phyloP scores from a whole-genome alignment of 352 stramenopile species.

The Phytopythium mirpurense region DNA sequence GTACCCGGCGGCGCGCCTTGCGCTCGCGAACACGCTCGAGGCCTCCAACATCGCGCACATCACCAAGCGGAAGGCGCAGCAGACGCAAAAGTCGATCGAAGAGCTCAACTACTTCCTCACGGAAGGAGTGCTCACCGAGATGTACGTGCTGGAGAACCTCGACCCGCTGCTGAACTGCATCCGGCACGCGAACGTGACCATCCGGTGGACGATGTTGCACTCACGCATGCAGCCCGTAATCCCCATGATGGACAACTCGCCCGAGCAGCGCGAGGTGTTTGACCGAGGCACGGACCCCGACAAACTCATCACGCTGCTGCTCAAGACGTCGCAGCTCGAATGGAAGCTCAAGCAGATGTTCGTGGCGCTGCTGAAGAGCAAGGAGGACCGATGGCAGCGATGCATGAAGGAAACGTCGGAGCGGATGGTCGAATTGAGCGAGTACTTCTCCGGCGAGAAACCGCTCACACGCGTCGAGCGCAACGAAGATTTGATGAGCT shows the following conservation, averaged over 20 bases:
- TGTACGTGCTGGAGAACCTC: conserved; percentile 92
- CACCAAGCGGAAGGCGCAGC: conserved; percentile 82
- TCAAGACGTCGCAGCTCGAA: conserved; percentile 93
- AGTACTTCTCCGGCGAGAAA: conserved; percentile 94
- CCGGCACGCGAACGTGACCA: conserved; percentile 89
- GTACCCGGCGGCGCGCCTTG: conserved; percentile 85
- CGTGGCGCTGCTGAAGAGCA: conserved; percentile 81
- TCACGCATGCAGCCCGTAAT: conserved; percentile 85
- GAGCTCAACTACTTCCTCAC: conserved; percentile 90
- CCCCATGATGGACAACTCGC: conserved; percentile 84
- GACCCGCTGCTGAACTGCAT: conserved; percentile 89
- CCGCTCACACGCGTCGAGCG: conserved; percentile 89
- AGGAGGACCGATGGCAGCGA: conserved; percentile 88
- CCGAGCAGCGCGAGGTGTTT: conserved; percentile 77
- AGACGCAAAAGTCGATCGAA: conserved; percentile 83
- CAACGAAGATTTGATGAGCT: conserved; percentile 92
- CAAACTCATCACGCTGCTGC: conserved; percentile 87
- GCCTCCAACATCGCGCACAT: conserved; percentile 87
- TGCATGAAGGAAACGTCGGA: conserved; percentile 87
- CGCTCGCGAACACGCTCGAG: conserved; percentile 88
- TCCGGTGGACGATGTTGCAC: conserved; percentile 94
- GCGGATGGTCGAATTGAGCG: conserved; percentile 90
- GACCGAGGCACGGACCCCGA: conserved; percentile 78
- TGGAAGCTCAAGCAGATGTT: conserved; percentile 95
- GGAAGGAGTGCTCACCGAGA: conserved; percentile 89